Percentiles rank a stretch among this genome's conserved stretches.
phyloP scores from a whole-genome alignment of 164 flowering plant species.

The Macadamia integrifolia region DNA sequence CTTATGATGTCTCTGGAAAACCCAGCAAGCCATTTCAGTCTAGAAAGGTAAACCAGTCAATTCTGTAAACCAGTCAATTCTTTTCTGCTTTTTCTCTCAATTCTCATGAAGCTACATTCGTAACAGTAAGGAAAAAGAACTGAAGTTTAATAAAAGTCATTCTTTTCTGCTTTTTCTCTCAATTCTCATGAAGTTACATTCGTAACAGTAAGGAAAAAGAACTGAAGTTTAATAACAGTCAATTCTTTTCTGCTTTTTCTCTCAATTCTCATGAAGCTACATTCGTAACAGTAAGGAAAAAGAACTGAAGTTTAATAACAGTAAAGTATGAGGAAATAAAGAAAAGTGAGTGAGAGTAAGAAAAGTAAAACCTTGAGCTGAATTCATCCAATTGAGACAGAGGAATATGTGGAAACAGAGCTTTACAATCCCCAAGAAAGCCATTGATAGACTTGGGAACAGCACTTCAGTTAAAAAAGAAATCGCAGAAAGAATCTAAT shows the following conservation, averaged over 20 bases:
- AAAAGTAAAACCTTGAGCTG: constrained; percentile 30
- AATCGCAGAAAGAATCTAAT: not conserved
- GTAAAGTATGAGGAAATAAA: not conserved
- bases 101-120: too few relatives aligned
- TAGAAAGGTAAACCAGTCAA: too few relatives aligned
- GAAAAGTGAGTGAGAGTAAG: constrained; percentile 6
- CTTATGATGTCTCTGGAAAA: too few relatives aligned
- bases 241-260: too few relatives aligned
- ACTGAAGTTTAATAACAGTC: not conserved
- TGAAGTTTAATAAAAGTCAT: not conserved
- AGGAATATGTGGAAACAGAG: constrained; percentile 23
- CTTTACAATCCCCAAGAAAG: constrained; percentile 22
- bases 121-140: not conserved
- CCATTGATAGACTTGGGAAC: constrained; percentile 18
- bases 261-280: too few relatives aligned
- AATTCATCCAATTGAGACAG: constrained; percentile 21
- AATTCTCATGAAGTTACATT: too few relatives aligned
- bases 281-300: not conserved
- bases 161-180: too few relatives aligned
- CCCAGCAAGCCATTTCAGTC: too few relatives aligned
- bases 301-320: not conserved
- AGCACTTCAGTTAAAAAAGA: not conserved
- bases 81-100: too few relatives aligned
- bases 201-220: not conserved
- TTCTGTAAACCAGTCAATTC: too few relatives aligned